These are phyloP conservation scores for Nannochloris sp. DNA, from an alignment of 139 green algal species.

Conservation along the genomic window DNA sequence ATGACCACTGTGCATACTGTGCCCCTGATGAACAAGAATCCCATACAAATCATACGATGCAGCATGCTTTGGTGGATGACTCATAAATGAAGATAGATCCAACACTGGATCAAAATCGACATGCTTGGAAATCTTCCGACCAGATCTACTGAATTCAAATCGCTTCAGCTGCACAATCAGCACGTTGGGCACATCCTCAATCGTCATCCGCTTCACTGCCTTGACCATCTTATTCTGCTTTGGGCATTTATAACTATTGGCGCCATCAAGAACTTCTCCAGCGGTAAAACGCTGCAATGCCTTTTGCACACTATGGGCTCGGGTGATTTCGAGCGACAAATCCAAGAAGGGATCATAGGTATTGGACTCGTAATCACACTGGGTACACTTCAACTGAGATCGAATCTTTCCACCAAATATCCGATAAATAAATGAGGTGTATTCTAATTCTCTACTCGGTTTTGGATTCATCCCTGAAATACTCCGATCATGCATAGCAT, in stretches of 20 bases:
- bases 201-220: slow-evolving; percentile 68
- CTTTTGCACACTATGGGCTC: slow-evolving; percentile 38
- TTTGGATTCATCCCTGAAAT: slow-evolving; percentile 42
- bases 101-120: slow-evolving; percentile 70
- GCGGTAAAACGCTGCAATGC: slow-evolving; percentile 65
- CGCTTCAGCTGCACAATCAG: slow-evolving; percentile 85
- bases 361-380: slow-evolving; percentile 67
- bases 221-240: slow-evolving; percentile 53
- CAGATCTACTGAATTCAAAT: slow-evolving; percentile 70
- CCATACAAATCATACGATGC: slow-evolving; percentile 72
- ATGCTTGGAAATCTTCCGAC: slow-evolving; percentile 73
- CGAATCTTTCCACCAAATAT: slow-evolving; percentile 84
- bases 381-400: slow-evolving; percentile 77
- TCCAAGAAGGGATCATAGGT: slow-evolving; percentile 89
- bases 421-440: slow-evolving; percentile 74
- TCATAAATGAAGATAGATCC: slow-evolving; percentile 71
- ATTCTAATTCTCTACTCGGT: slow-evolving; percentile 47
- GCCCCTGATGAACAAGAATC: slow-evolving; percentile 83
- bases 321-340: slow-evolving; percentile 78
- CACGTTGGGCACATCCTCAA: slow-evolving; percentile 72
- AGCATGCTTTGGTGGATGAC: not conserved
- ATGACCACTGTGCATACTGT: slow-evolving; percentile 76
- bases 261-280: slow-evolving; percentile 68
- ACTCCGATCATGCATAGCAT: slow-evolving; percentile 75
- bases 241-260: slow-evolving; percentile 84